Conservation (phyloP, 192 early-diverging fungal species). For the Martensiomyces pterosporus region DNA sequence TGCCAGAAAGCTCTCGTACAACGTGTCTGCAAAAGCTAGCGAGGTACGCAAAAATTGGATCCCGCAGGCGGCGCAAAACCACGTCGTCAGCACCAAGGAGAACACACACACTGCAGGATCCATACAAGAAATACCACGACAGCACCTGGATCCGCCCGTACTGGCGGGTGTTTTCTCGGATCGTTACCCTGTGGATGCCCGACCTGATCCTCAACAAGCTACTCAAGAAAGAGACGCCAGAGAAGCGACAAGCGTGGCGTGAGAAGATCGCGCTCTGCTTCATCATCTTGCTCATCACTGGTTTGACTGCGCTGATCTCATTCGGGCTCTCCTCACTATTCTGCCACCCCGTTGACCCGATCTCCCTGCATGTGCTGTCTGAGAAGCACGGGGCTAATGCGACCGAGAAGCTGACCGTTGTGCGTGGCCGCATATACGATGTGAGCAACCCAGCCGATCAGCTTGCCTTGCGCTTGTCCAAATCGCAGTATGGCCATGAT, state of each 20-base stretch:
- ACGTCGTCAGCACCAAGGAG: background rate
- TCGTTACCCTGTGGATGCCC: slow-evolving; percentile 69
- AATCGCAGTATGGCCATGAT: slow-evolving; percentile 49
- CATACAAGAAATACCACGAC: slow-evolving; percentile 28
- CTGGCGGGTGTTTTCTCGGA: slow-evolving; percentile 62
- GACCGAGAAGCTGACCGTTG: slow-evolving; percentile 8
- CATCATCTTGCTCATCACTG: slow-evolving; percentile 60
- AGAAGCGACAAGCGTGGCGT: slow-evolving; percentile 75
- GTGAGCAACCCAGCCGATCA: slow-evolving; percentile 6
- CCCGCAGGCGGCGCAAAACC: slow-evolving; percentile 2
- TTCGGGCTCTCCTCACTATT: slow-evolving; percentile 31
- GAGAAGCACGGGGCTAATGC: slow-evolving; percentile 15
- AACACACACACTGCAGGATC: slow-evolving; percentile 1
- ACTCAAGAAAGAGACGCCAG: slow-evolving; percentile 52
- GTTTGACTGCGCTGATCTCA: slow-evolving; percentile 20
- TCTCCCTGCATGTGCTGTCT: slow-evolving; percentile 19
- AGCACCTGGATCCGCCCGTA: slow-evolving; percentile 34
- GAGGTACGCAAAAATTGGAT: background rate
- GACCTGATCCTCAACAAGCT: slow-evolving; percentile 55
- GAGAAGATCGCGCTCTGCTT: slow-evolving; percentile 79
- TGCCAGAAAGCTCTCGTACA: background rate
- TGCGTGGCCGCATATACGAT: slow-evolving; percentile 43
- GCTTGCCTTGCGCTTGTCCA: slow-evolving; percentile 5
- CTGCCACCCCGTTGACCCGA: slow-evolving; percentile 34
- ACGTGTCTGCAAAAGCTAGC: too few relatives aligned